These are phyloP conservation scores for Priceomyces medius DNA, from an alignment of 805 yeast species.

Conservation along the genomic window DNA sequence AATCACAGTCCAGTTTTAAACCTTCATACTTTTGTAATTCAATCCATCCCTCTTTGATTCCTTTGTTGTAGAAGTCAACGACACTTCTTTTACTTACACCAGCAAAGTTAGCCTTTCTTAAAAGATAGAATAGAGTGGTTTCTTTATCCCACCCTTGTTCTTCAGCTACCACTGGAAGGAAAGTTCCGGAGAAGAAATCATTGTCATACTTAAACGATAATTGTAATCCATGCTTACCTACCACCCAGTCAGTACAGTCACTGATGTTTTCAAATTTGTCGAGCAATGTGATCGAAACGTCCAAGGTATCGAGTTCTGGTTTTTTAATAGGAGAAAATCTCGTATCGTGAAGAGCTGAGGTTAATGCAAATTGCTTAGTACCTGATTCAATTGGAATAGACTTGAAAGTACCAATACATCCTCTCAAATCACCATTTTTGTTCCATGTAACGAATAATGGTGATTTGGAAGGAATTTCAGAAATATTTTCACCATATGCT, in stretches of 20 bases:
- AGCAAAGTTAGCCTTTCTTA: slow-evolving; percentile 65
- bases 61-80: slow-evolving; percentile 25
- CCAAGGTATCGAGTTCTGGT: slow-evolving; percentile 52
- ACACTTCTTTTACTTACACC: slow-evolving; percentile 13
- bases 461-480: slow-evolving; percentile 21
- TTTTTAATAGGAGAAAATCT: slow-evolving; percentile 66
- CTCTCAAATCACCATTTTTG: slow-evolving; percentile 56
- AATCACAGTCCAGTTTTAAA: slow-evolving; percentile 24
- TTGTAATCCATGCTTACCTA: slow-evolving; percentile 82
- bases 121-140: slow-evolving; percentile 68
- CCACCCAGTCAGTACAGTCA: slow-evolving; percentile 67
- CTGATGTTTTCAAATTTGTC: slow-evolving; percentile 53
- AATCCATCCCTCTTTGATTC: slow-evolving; percentile 34
- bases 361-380: slow-evolving; percentile 57
- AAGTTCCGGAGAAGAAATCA: slow-evolving; percentile 64
- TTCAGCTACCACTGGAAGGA: slow-evolving; percentile 83
- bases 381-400: slow-evolving; percentile 55
- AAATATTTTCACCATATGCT: slow-evolving; percentile 10
- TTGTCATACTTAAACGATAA: slow-evolving; percentile 48
- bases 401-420: slow-evolving; percentile 91
- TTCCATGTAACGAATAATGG: slow-evolving; percentile 94
- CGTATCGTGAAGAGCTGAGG: slow-evolving; percentile 70
- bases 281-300: slow-evolving; percentile 64
- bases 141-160: slow-evolving; percentile 82
- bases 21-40: slow-evolving; percentile 37